Evolutionary conservation across 176 grass and related monocot species (phyloP), one percentile per base, ranked within the genome.

Genomic region (Puya raimondii): DNA sequence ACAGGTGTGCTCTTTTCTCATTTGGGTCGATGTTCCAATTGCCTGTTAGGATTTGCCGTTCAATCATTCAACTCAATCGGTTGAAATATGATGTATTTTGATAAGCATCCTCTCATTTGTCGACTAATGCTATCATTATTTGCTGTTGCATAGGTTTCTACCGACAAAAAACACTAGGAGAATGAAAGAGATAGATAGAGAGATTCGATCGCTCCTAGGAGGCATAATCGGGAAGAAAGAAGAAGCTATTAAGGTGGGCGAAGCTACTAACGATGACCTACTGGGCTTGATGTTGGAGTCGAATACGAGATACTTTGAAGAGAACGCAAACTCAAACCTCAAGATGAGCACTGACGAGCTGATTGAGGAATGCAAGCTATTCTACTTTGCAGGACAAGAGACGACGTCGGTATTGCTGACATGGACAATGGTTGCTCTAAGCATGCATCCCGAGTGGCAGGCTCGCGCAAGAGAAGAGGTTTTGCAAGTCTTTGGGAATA

Each of bases 301-400:
- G 27, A 91, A 91, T 68, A 79, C 11, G 49, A 68, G 29, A 33
- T 48, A 89, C 48, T 69, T 69, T 25, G 82, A 84, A 49, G 81
- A 80, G 64, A 76, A 75, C 22, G 42, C 49, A 0, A 26, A 84
- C 49, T 68, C 71, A 0, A 65, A 72, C 49, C 63, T 79, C 9
- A 74, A 76, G 33, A 87, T 96, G 81, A 89, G 70, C 23, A 87
- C 79, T 15, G 67, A 85, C 2, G 88, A 96, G 1, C 56, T 96
- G 23, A 91, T 96, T 11, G 83, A 83, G 51, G 88, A 96, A 77
- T 96, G 92, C 81, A 89, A 89, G 70, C 57, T 96, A 17, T 96
- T 96, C 70, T 96, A 96, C 72, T 91, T 96, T 64, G 92, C 83
- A 1, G 88, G 88, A 51, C 82, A 88, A 65, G 88, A 96, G 81